phyloP scores from a whole-genome alignment of 2,329 filamentous ascomycete species.

The Penicillium capsulatum region DNA sequence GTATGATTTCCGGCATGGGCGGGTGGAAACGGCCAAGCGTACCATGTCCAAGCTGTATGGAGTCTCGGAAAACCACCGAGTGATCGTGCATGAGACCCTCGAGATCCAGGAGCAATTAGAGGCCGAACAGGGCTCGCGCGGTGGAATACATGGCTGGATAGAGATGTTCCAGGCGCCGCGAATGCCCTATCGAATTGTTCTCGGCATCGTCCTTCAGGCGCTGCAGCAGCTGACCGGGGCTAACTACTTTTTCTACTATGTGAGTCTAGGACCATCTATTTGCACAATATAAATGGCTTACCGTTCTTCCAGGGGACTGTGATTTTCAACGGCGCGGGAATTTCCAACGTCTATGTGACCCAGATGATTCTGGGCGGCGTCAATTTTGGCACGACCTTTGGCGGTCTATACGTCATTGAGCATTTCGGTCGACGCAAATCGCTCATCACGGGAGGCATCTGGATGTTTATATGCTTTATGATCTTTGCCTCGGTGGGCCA shows the following conservation, averaged over 20 bases:
- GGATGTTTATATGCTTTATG: conserved; percentile 63
- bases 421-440: conserved; percentile 64
- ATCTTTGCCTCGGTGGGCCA: conserved; percentile 60
- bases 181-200: conserved; percentile 43
- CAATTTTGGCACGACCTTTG: conserved; percentile 64
- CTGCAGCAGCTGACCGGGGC: conserved; percentile 46
- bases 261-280: too few relatives aligned
- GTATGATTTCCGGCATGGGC: conserved; percentile 55
- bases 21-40: conserved; percentile 47
- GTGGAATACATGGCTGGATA: conserved; percentile 35
- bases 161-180: conserved; percentile 44
- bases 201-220: conserved; percentile 42
- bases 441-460: conserved; percentile 61
- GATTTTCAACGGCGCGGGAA: conserved; percentile 59
- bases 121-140: conserved; percentile 39
- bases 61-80: conserved; percentile 50
- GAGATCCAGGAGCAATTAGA: conserved; percentile 57
- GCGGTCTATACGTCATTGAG: conserved; percentile 65
- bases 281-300: too few relatives aligned
- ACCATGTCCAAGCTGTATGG: conserved; percentile 56
- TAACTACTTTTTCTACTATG: conserved; percentile 55
- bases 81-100: conserved; percentile 51
- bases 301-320: conserved; percentile 29
- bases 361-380: conserved; percentile 65
- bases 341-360: conserved; percentile 59